Evolutionary conservation across 2,329 filamentous ascomycete genomes (phyloP).

Genomic region (Xylaria sp.): DNA sequence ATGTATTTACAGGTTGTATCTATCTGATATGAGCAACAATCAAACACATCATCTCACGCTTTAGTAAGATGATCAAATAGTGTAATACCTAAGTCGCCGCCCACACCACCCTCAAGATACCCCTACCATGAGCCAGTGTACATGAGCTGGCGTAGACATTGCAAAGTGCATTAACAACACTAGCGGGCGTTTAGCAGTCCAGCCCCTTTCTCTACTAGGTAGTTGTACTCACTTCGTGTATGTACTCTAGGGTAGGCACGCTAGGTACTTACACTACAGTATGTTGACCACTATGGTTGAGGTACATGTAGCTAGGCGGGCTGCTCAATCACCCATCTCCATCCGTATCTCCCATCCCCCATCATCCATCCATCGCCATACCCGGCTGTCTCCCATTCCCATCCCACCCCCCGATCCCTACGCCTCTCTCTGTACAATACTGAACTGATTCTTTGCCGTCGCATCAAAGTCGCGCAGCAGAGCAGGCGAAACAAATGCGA

Average conservation of each 20-base stretch:
- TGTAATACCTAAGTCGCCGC: conserved; percentile 15
- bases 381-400: not conserved
- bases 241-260: conserved; percentile 1
- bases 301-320: too few relatives aligned
- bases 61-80: conserved; percentile 8
- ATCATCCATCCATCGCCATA: not conserved
- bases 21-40: conserved; percentile 24
- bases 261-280: too few relatives aligned
- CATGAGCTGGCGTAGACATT: not conserved
- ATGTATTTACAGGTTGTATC: not conserved
- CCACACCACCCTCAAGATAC: conserved; percentile 3
- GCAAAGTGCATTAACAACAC: conserved; percentile 10
- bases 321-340: not conserved
- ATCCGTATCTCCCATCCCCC: not conserved
- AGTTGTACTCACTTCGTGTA: too few relatives aligned
- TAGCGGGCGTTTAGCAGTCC: conserved; percentile 23
- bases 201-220: conserved; percentile 24
- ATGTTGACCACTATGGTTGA: too few relatives aligned
- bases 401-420: not conserved
- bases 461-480: conserved; percentile 24
- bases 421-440: not conserved
- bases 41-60: conserved; percentile 24
- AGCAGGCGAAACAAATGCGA: conserved; percentile 18
- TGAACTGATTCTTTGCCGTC: conserved; percentile 16
- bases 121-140: not conserved